These are phyloP conservation scores for Tremella yokohamensis DNA, from an alignment of 768 basidiomycete genomes.

Conservation along the genomic window DNA sequence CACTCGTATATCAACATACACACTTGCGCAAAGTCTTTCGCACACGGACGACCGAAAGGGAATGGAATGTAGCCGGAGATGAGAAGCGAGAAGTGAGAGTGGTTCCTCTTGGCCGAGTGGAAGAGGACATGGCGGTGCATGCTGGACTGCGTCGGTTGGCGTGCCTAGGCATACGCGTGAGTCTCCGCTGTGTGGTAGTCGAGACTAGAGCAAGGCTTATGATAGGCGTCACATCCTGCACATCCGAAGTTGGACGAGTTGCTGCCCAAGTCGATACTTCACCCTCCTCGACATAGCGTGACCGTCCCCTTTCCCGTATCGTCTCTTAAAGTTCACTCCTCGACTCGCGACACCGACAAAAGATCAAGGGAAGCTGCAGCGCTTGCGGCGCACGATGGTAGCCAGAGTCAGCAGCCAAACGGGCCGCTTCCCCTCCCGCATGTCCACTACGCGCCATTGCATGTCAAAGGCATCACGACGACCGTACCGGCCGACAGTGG, in stretches of 20 bases:
- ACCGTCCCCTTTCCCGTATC: conserved; percentile 37
- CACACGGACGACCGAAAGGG: conserved; percentile 10
- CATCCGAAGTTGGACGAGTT: conserved; percentile 18
- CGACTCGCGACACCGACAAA: neutral
- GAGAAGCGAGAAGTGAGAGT: conserved; percentile 37
- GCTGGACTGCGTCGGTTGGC: conserved; percentile 45
- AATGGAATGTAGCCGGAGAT: conserved; percentile 24
- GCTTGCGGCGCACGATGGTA: neutral
- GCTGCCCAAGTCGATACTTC: conserved; percentile 38
- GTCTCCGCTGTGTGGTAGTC: conserved; percentile 11
- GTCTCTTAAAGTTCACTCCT: conserved; percentile 17
- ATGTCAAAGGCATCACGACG: conserved; percentile 43
- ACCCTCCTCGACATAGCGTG: conserved; percentile 38
- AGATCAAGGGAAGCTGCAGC: neutral
- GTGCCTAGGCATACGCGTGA: conserved; percentile 42
- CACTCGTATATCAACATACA: conserved; percentile 39
- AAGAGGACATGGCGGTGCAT: conserved; percentile 41
- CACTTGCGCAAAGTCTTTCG: conserved; percentile 26
- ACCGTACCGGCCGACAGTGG: conserved; percentile 32
- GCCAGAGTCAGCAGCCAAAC: neutral
- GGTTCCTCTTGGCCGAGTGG: conserved; percentile 39
- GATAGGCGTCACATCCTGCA: conserved; percentile 32
- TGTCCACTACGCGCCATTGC: conserved; percentile 37
- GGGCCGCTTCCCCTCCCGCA: conserved; percentile 12
- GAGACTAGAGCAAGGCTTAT: conserved; percentile 10